Percentiles rank a stretch among this genome's conserved stretches.
phyloP scores from a whole-genome alignment of 352 stramenopile genomes.

The Nothophytophthora sp. region DNA sequence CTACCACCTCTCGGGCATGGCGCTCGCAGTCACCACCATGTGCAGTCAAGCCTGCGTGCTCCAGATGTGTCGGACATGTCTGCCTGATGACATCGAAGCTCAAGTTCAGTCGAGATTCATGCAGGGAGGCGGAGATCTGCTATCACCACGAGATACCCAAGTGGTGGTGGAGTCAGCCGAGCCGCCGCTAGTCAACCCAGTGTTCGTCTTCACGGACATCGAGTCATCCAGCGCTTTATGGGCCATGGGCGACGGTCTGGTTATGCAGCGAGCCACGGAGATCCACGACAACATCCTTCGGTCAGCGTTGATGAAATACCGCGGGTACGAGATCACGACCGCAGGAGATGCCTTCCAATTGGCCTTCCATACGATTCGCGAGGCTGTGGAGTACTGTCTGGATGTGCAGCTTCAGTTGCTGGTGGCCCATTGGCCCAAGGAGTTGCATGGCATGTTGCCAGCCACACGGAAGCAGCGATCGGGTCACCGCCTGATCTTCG shows the following conservation, averaged over 20 bases:
- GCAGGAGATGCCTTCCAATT: constrained; percentile 59
- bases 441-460: constrained; percentile 43
- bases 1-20: constrained; percentile 41
- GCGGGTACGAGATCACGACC: constrained; percentile 68
- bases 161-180: constrained; percentile 41
- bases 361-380: constrained; percentile 59
- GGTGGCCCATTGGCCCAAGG: constrained; percentile 54
- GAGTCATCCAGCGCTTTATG: constrained; percentile 65
- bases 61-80: constrained; percentile 31
- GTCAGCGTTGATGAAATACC: constrained; percentile 50
- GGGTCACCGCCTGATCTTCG: constrained; percentile 48
- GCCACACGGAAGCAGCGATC: constrained; percentile 39
- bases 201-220: constrained; percentile 76
- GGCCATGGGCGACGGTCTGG: constrained; percentile 37
- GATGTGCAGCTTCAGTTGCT: constrained; percentile 59
- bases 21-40: constrained; percentile 49
- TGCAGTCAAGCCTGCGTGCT: constrained; percentile 51
- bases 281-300: constrained; percentile 63
- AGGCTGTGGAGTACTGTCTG: constrained; percentile 64
- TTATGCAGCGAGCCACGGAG: constrained; percentile 53
- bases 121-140: constrained; percentile 37
- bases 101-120: constrained; percentile 40
- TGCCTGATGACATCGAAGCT: constrained; percentile 44
- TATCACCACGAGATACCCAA: constrained; percentile 39
- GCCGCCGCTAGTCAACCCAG: constrained; percentile 43